Base-by-base conservation (phyloP, 345 rosid species). In the Sisymbrium irio region DNA sequence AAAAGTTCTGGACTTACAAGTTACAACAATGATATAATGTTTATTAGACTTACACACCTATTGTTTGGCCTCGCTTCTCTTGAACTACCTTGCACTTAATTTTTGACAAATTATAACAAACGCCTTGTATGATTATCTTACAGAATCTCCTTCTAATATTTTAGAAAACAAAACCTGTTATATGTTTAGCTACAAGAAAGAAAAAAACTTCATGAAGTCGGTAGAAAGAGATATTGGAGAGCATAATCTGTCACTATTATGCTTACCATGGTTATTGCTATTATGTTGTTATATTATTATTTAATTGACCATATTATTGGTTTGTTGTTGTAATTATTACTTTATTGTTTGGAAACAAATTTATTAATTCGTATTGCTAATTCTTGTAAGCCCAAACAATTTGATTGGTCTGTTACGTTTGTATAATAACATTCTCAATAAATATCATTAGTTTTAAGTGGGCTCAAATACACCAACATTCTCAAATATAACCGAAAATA, bases 361-460 rank as follows among this genome's bases (percentile, higher is more conserved):
- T 3, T n/a, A 27, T 6, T 32, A 50, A 33, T 6, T 15, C 5
- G 17, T 28, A 25, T 3, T 32, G 20, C 0, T 15, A 40, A 4
- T 28, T 13, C 5, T 33, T 33, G 7, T 50, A 2, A 35, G 8
- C 9, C 20, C 14, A 45, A 65, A 58, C 53, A n/a, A 40, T 39
- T 41, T 49, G 45, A 65, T 57, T 74, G 53, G 47, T 20, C 20
- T 20, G 55, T 27, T 47, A 49, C 11, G 30, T 19, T 49, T 49
- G 54, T 47, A 47, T 47, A 47, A 47, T 19, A 22, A 49, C 55
- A 49, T 49, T 49, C 14, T 20, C 32, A 1, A 50, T 22, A 22
- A 50, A 25, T 15, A 50, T 50, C 1, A 17, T 39, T 18, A 63
- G 71, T 51, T 25, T 25, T 47, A 45, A 63, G 66, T 70, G 75